Base-by-base conservation (phyloP, 768 basidiomycete species). In the Glaciozyma martinii region DNA sequence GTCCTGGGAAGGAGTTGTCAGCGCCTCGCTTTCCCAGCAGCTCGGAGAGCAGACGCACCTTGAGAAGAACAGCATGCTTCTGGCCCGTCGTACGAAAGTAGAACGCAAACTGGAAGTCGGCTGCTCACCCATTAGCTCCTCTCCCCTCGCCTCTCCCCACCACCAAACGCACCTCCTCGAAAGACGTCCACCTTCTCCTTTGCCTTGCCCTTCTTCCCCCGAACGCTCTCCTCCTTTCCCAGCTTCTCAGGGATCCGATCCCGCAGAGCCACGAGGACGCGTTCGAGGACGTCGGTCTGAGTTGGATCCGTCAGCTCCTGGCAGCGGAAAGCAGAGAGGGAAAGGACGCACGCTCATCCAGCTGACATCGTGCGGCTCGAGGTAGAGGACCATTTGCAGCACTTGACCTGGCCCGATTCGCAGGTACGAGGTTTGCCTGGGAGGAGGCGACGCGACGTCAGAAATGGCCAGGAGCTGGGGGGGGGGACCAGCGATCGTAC, bases 31-130 rank as follows among this genome's bases (percentile, higher is more conserved):
- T 3, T 23, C 3, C n/a, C 5, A 13, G 15, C 23, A 12, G 10
- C 19, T 37, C 18, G 19, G 9, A 53, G 12, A 30, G 19, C 44
- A 25, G 44, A 42, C 55, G 33, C 40, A 71, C 73, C 60, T 74
- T 74, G 54, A 74, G 63, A 12, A 74, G 55, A 30, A 74, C 73
- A 23, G 70, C 71, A 46, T 74, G 73, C 56, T 64, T 66, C 50
- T 71, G 61, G 15, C 40, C 49, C 21, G 67, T 59, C 23, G 49
- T 60, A 42, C 73, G 70, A 59, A 74, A 74, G 66, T 67, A 74
- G 66, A 71, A 74, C 12, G 71, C 73, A 63, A 71, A 63, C 25
- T 68, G 69, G 50, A 66, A 71, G 61, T 60, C 65, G 27, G 66
- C 61, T 66, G 65, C 19, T 50, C 7, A 6, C 7, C 15, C 25